Evolutionary conservation across 345 rosid genomes (phyloP).

Genomic region (rapeseed (Brassica napus)): Da-Ae NC_063446.1:7458001-7458500

Average conservation of each 20-base stretch:
- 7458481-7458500: conserved; percentile 18
- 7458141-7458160: conserved; percentile 50
- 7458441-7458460: conserved; percentile 53
- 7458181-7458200: conserved; percentile 86
- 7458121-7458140: conserved; percentile 61
- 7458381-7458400: conserved; percentile 41
- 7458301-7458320: conserved; percentile 7
- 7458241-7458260: conserved; percentile 70
- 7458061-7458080: conserved; percentile 68
- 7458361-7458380: conserved; percentile 83
- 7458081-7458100: conserved; percentile 67
- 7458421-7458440: conserved; percentile 42
- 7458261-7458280: conserved; percentile 78
- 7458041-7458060: conserved; percentile 65
- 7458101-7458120: conserved; percentile 53
- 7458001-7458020: conserved; percentile 82
- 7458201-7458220: conserved; percentile 47
- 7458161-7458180: conserved; percentile 60
- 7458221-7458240: conserved; percentile 59
- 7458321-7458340: not conserved
- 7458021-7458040: conserved; percentile 91
- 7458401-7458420: conserved; percentile 49
- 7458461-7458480: conserved; percentile 65
- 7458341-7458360: conserved; percentile 45
- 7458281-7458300: conserved; percentile 15